Conservation (phyloP, 2,329 filamentous ascomycete genomes). For the Tolypocladium cylindrosporum region DNA sequence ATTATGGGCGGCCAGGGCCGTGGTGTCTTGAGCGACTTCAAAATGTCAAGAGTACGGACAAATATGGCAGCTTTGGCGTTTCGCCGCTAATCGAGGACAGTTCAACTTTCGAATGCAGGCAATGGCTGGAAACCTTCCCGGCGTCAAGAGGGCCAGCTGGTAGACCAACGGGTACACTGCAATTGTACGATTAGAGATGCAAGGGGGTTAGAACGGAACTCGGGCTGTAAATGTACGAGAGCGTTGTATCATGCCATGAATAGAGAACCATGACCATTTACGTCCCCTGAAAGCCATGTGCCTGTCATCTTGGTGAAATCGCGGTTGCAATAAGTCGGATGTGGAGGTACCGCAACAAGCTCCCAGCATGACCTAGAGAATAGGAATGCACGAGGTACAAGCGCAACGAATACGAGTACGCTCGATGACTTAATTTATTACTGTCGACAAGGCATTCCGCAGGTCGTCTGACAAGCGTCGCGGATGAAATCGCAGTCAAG, state of each 20-base stretch:
- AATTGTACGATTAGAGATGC: neutral
- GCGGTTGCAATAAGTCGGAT: no score
- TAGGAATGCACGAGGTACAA: no score
- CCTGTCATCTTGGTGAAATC: no score
- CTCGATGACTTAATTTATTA: no score
- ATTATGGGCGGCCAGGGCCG: slow-evolving; percentile 82
- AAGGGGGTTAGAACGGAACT: neutral
- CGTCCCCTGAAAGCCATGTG: neutral
- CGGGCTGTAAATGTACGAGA: neutral
- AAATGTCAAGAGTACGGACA: slow-evolving; percentile 71
- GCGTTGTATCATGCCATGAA: neutral
- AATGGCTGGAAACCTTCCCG: slow-evolving; percentile 73
- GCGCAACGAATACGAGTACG: no score
- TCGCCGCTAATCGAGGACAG: slow-evolving; percentile 37
- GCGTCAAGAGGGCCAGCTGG: slow-evolving; percentile 95
- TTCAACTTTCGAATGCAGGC: slow-evolving; percentile 91
- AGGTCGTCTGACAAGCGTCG: no score
- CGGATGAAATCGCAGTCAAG: no score
- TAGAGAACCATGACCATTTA: neutral
- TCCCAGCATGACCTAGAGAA: no score
- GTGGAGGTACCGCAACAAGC: no score
- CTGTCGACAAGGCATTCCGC: no score
- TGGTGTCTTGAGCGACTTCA: slow-evolving; percentile 88
- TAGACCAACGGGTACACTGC: slow-evolving; percentile 32
- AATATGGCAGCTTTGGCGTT: neutral